Base-by-base conservation (phyloP, 176 grass and related monocot species). In the Eragrostis nindensis region DNA sequence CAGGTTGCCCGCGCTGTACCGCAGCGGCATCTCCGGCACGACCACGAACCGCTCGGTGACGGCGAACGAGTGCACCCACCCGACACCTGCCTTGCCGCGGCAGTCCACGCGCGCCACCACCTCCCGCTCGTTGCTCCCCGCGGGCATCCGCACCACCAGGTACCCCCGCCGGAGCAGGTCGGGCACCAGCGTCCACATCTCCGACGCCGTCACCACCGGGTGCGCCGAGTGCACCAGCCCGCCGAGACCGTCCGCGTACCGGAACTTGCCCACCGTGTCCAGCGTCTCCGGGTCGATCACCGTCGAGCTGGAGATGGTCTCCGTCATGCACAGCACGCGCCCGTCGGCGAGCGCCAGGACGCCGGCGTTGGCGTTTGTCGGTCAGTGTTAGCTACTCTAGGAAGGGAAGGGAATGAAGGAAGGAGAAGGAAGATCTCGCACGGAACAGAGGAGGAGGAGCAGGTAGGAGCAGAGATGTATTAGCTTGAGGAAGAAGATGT, bases 331-430 rank as follows among this genome's bases (percentile, higher is more conserved):
- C 16, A 98, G 63, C 30, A 98, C 92, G 55, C 95, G 92, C 48
- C 95, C 95, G 82, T 98, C 95, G 56, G 90, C 95, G 66, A 98
- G 95, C 70, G 41, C 15, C 18, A 92, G 84, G 52, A 98, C 88
- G 27, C 95, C 95, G n/a, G 95, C 94, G 90, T 98, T 98, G 80
- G 95, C 72, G 90, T 98, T 98, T n/a, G n/a, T n/a, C n/a, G n/a
- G n/a, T n/a, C n/a, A n/a, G n/a, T n/a, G n/a, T n/a, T n/a, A n/a
- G n/a, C n/a, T n/a, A n/a, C n/a, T n/a, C n/a, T n/a, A n/a, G n/a
- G n/a, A n/a, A n/a, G n/a, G n/a, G n/a, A n/a, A n/a, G n/a, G n/a
- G n/a, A n/a, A n/a, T n/a, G n/a, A n/a, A n/a, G n/a, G n/a, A n/a
- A n/a, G n/a, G n/a, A n/a, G n/a, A n/a, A n/a, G n/a, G n/a, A n/a